Base-by-base conservation (phyloP, 129 eudicot species). In the Helianthus annuus region DNA sequence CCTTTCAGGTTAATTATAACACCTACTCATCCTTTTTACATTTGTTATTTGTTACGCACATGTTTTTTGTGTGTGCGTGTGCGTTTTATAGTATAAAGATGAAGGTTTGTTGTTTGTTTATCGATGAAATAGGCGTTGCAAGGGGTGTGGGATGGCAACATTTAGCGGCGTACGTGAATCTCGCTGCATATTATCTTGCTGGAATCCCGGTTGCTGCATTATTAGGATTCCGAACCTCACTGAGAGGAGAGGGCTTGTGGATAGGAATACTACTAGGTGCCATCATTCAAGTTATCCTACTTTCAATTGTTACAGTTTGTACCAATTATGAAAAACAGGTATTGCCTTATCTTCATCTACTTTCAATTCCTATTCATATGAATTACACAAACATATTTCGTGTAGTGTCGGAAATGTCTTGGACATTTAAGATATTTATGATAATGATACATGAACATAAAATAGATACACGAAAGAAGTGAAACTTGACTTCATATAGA, bases 141-240 rank as follows among this genome's bases (percentile, higher is more conserved):
- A 81, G 89, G 75, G 89, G 89, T 14, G 83, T 84, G 44, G 89
- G 89, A 42, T 85, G 89, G 89, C 89, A 85, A 24, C 89, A 85
- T 61, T 22, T 85, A 59, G 89, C 86, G 66, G 89, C 89, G 10
- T 85, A 81, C 57, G 84, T 64, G 32, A 85, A 85, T 85, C 84
- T 85, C 66, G 84, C 71, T 14, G 83, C 89, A 13, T 85, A 75
- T 75, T 85, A 85, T 70, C 86, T 81, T 17, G 71, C 73, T 68
- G 89, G 89, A 56, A 85, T 85, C 59, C 89, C 89, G 4, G 76
- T 81, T 66, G 84, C 89, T 34, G 82, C 70, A 36, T 24, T 64
- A 15, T 63, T 85, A 48, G 83, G 76, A 4, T 85, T 85, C 32
- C 72, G 75, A 51, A 58, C 77, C 24, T 53, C 80, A 9, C 45